These are phyloP conservation scores for Podaxis rugospora DNA, from an alignment of 768 basidiomycete species.

Conservation along the genomic window DNA sequence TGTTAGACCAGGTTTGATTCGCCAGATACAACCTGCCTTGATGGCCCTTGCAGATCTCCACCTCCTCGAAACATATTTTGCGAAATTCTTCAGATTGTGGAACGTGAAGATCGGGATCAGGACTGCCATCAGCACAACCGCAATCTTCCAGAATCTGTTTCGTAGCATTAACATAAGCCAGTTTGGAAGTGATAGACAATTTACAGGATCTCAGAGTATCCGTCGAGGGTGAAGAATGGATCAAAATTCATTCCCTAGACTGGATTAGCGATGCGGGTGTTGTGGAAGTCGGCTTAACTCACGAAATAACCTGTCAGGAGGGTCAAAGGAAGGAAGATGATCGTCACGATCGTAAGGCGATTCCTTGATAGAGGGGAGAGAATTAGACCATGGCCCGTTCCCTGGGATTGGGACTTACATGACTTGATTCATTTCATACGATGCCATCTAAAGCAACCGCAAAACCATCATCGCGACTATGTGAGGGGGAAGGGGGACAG, in stretches of 20 bases:
- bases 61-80: slow-evolving; percentile 45
- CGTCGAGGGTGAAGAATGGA: slow-evolving; percentile 43
- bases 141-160: slow-evolving; percentile 66
- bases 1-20: not conserved
- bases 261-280: not conserved
- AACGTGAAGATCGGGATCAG: slow-evolving; percentile 54
- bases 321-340: slow-evolving; percentile 68
- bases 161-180: too few relatives aligned
- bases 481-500: not conserved
- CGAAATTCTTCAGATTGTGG: slow-evolving; percentile 43
- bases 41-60: slow-evolving; percentile 27
- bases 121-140: slow-evolving; percentile 54
- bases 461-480: not conserved
- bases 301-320: slow-evolving; percentile 74
- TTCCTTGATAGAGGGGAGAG: slow-evolving; percentile 35
- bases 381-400: not conserved
- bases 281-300: slow-evolving; percentile 19
- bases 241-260: slow-evolving; percentile 70
- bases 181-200: slow-evolving; percentile 17
- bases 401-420: slow-evolving; percentile 36
- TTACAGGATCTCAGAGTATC: slow-evolving; percentile 42
- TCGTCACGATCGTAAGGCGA: slow-evolving; percentile 60
- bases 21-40: slow-evolving; percentile 25
- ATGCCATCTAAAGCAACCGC: slow-evolving; percentile 40
- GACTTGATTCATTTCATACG: slow-evolving; percentile 63